Conservation (phyloP, 169 alveolate genomes). For the Plasmodium knowlesi region DNA sequence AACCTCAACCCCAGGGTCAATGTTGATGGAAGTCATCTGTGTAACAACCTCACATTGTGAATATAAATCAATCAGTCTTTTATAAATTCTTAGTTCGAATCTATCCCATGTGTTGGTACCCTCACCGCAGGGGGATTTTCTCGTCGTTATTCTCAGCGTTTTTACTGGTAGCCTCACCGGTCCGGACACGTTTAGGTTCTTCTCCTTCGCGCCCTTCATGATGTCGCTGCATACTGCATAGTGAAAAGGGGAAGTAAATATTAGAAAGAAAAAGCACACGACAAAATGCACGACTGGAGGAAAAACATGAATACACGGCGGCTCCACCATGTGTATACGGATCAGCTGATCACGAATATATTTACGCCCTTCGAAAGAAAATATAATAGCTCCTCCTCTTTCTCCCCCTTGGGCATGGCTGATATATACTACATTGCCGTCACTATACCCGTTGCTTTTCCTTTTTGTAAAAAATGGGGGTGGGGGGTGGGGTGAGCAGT, state of each 20-base stretch:
- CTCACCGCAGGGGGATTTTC: constrained; percentile 99
- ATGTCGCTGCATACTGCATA: constrained; percentile 92
- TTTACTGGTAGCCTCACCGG: constrained; percentile 98
- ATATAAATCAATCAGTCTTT: constrained; percentile 97
- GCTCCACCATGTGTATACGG: background rate
- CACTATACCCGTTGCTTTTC: background rate
- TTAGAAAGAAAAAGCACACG: background rate
- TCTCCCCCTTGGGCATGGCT: background rate
- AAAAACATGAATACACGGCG: background rate
- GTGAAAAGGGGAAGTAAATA: background rate
- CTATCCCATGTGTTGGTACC: constrained; percentile 99
- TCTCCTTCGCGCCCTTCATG: constrained; percentile 94
- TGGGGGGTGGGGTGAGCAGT: background rate
- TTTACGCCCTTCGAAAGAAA: background rate
- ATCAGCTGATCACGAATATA: background rate
- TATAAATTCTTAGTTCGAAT: constrained; percentile 97
- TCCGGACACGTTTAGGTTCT: constrained; percentile 93
- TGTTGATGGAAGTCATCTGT: constrained; percentile 96
- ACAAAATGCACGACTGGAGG: background rate
- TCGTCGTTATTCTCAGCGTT: constrained; percentile 94
- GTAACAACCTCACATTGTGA: constrained; percentile 97
- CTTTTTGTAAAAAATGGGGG: background rate
- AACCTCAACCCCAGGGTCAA: constrained; percentile 98
- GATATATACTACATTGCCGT: background rate
- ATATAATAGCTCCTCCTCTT: background rate